Evolutionary conservation across 176 grass and related monocot genomes (phyloP), one percentile per base, ranked within the genome.

Genomic region (Cocos nucifera): DNA sequence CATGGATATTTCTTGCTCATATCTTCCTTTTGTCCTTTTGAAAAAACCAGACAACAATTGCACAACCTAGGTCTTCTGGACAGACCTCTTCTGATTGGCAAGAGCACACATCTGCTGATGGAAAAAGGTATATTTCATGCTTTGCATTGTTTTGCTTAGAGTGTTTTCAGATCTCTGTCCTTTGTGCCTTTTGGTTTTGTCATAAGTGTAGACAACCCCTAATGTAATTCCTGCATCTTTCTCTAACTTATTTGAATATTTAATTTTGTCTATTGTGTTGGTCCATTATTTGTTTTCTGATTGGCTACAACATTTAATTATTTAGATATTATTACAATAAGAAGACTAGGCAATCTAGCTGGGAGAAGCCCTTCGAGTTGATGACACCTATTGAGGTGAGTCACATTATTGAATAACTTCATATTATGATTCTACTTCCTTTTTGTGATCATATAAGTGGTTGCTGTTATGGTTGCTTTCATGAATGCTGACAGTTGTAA

Each of bases 281-380:
- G 52, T 19, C 63, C 50, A 52, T 19, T 16, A 48, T 67, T 60
- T 52, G 35, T 44, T 9, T 44, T 12, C 57, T 60, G 20, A 7
- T 60, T n/a, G 3, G 19, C 30, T 49, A 28, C 73, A 17, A 22
- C 56, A 20, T 49, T 54, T 68, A 64, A 19, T 64, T 63, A 54
- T 57, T 24, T 66, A 98, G 93, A 66, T 98, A 98, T 56, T 98
- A 98, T 60, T 92, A 85, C 50, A 98, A 98, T 92, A 98, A 92
- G 84, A 92, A 88, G 84, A 98, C 93, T 54, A 89, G 74, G 56
- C 86, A 90, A 65, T 90, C 86, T 71, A 86, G 86, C 70, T 95
- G 90, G 90, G 90, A 95, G 72, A 95, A 95, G 79, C 91, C 91
- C 22, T 57, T 73, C 68, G 91, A 95, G 72, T 61, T 95, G 75